Evolutionary conservation across 1,139 yeast genomes (phyloP), one percentile per base, ranked within the genome.

Genomic region (Petasospora fabianii): DNA sequence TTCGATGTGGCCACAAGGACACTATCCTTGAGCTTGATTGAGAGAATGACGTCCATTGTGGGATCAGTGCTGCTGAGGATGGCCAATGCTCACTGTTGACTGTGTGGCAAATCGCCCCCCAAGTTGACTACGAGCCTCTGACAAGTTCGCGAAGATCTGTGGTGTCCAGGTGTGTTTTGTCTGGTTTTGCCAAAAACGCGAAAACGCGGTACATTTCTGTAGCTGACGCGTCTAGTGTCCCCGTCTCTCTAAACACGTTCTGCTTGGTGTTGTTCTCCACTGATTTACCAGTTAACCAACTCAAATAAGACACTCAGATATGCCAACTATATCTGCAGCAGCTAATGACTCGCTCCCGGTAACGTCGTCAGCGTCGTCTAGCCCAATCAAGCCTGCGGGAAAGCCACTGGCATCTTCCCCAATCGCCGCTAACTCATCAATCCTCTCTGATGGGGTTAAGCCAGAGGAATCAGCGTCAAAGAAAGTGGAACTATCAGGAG

Each of bases 1-100:
- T 84, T 87, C 16, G 97, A 88, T 14, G 97, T 85, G 57, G 96
- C 97, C 46, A 90, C 65, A 48, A 92, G 71, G 30, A 92, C 95
- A 45, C 81, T 73, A 56, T 87, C 95, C 55, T 77, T 69, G 28
- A 90, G 84, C 57, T 77, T 83, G 54, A 92, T 82, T 44, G 97
- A 97, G 54, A 92, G 70, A 45, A 90, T 69, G 56, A 90, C 80
- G 69, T 92, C 97, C 98, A 92, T 88, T 27, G 27, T 36, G 36
- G 15, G 13, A 18, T 16, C 6, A n/a, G 7, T 24, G 27, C 9
- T 20, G 22, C 22, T 20, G 27, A 24, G 6, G 27, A 9, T 24
- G 14, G 10, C 6, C 13, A n/a, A n/a, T 24, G 27, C 22, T 24
- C 12, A 12, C 10, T 13, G 27, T 24, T 12, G 13, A 10, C 27